Base-by-base conservation (phyloP, 495 filamentous ascomycete genomes). In the Neurospora terricola region DNA sequence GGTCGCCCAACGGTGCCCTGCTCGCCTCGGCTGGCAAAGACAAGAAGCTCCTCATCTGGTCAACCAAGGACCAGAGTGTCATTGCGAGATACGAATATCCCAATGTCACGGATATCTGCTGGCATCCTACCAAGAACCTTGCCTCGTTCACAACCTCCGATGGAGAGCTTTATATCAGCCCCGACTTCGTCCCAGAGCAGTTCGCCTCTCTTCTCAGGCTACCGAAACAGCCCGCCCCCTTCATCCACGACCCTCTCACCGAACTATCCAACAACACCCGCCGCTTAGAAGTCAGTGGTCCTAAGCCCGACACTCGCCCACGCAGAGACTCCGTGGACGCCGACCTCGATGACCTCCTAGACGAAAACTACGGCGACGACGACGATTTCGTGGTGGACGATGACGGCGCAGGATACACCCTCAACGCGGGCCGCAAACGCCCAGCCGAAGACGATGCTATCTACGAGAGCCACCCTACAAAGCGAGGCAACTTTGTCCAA, bases 1-100 rank as follows among this genome's bases (percentile, higher is more conserved):
- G 96, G 96, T 96, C 94, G 16, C 94, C 94, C 3, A 99, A 98
- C 81, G 96, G 96, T 23, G 92, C 94, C 0, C 84, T 98, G 59
- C 85, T 99, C 6, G 92, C 89, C 27, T 93, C 92, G 8, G 92
- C 96, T 18, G 92, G 87, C 38, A 90, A 90, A 68, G 96, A 98
- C 82, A 90, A 91, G 59, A 92, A 91, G 77, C 85, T 98, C 34
- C 75, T 96, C 36, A 83, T 99, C 14, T 99, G 96, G 96, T 93
- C 97, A 72, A 89, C 91, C 8, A 94, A 92, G 76, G 92, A 93
- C 3, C 94, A 97, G 80, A 92, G 86, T 42, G 85, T 97, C 27
- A 75, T 94, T 39, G 87, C 88, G 62, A 86, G 88, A 43, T 93
- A 92, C 74, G 90, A 93, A 38, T 94, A 93, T 75, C 85, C 89